phyloP scores from a whole-genome alignment of 2,329 filamentous ascomycete species.

The Ophiobolus disseminans region DNA sequence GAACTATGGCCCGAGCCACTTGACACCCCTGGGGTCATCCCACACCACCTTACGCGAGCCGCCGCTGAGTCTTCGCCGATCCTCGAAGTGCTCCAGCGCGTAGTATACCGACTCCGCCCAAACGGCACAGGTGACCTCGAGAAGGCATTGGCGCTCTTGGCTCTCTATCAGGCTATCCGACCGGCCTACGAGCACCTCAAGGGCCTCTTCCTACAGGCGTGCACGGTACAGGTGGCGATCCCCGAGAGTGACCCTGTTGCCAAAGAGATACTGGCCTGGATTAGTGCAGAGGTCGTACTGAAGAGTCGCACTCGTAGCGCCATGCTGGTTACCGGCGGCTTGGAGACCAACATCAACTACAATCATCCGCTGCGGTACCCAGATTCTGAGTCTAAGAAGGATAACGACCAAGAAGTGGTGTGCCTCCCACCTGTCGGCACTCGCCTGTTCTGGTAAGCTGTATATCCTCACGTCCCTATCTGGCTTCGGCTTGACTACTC shows the following conservation, averaged over 20 bases:
- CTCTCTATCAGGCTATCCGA: slow-evolving; percentile 29
- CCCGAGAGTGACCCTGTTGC: slow-evolving; percentile 32
- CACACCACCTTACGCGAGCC: slow-evolving; percentile 29
- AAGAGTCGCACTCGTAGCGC: slow-evolving; percentile 29
- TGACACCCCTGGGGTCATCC: slow-evolving; percentile 32
- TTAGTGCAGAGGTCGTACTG: slow-evolving; percentile 32
- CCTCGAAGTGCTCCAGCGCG: slow-evolving; percentile 38
- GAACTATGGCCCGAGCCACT: slow-evolving; percentile 34
- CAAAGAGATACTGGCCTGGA: slow-evolving; percentile 36
- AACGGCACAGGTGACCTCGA: slow-evolving; percentile 24
- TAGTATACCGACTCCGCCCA: slow-evolving; percentile 29
- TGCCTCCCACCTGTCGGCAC: slow-evolving; percentile 29
- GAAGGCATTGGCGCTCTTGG: slow-evolving; percentile 30
- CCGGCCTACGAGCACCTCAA: slow-evolving; percentile 27
- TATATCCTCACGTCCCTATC: not conserved
- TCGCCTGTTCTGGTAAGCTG: slow-evolving; percentile 34
- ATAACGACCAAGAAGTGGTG: slow-evolving; percentile 14
- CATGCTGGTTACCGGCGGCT: slow-evolving; percentile 28
- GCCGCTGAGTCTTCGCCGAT: slow-evolving; percentile 27
- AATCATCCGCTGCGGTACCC: slow-evolving; percentile 5
- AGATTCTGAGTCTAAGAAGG: not conserved
- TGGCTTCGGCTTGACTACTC: not conserved
- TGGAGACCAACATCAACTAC: slow-evolving; percentile 12
- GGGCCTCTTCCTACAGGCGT: slow-evolving; percentile 23
- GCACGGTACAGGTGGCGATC: slow-evolving; percentile 32